Evolutionary conservation across 192 early-diverging fungal genomes (phyloP).

Genomic region (Pilobolus umbonatus): DNA sequence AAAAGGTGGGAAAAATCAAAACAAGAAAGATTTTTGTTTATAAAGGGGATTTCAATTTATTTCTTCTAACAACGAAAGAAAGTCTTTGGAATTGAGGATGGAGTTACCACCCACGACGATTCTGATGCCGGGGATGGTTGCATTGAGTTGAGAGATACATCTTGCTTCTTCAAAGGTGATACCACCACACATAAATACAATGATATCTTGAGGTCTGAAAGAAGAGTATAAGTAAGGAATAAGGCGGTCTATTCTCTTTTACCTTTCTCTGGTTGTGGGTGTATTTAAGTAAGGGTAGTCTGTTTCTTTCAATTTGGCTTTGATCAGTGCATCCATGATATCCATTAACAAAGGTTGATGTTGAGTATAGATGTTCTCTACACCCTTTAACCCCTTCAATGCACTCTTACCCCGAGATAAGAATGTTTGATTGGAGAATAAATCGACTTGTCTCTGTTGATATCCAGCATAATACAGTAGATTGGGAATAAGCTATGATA

Average conservation of each 20-base stretch:
- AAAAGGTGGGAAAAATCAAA: background rate
- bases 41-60: too few species aligned
- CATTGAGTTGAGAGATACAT: constrained; percentile 82
- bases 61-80: too few species aligned
- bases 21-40: too few species aligned
- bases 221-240: background rate
- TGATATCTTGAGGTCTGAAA: constrained; percentile 89
- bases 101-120: constrained; percentile 90
- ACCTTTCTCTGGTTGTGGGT: constrained; percentile 45
- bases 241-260: too few species aligned
- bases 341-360: constrained; percentile 83
- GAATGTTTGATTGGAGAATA: constrained; percentile 86
- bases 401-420: constrained; percentile 82
- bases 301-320: constrained; percentile 73
- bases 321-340: constrained; percentile 72
- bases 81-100: constrained; percentile 77
- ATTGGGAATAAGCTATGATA: constrained; percentile 54
- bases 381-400: constrained; percentile 93
- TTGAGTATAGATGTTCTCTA: constrained; percentile 98
- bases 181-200: constrained; percentile 97
- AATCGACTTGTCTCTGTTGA: constrained; percentile 78
- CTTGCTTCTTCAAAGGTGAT: constrained; percentile 89
- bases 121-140: constrained; percentile 66
- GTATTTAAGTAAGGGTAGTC: constrained; percentile 78
- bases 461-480: constrained; percentile 76